Percentiles rank a stretch among this genome's conserved stretches.
These are phyloP conservation scores for Basidioascus undulatus DNA, from an alignment of 768 basidiomycete species.

Conservation along the genomic window DNA sequence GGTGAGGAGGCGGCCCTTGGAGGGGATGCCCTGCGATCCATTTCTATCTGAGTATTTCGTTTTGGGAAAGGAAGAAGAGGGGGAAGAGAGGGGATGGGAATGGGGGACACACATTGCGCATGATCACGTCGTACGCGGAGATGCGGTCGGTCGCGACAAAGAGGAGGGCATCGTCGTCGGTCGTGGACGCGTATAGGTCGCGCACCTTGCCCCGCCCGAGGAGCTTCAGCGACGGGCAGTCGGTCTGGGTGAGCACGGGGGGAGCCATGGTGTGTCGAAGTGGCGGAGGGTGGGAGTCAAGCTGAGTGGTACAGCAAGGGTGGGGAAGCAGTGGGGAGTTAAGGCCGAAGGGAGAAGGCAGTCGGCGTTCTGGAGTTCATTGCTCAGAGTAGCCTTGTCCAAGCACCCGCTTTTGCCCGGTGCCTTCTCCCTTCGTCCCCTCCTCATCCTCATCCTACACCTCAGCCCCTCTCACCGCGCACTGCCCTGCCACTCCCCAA, in stretches of 20 bases:
- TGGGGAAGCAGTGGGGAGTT: too few relatives aligned
- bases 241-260: conserved; percentile 12
- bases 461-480: too few relatives aligned
- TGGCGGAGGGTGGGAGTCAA: too few relatives aligned
- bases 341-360: too few relatives aligned
- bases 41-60: too few relatives aligned
- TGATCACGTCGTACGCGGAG: conserved; percentile 86
- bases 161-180: conserved; percentile 38
- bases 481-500: too few relatives aligned
- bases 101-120: conserved; percentile 49
- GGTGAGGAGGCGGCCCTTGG: conserved; percentile 75
- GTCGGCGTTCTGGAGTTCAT: too few relatives aligned
- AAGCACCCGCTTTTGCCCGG: too few relatives aligned
- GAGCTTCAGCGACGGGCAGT: conserved; percentile 29
- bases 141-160: conserved; percentile 92
- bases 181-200: conserved; percentile 59
- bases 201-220: conserved; percentile 85
- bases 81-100: background rate
- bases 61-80: background rate
- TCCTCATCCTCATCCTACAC: too few relatives aligned
- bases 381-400: too few relatives aligned
- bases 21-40: conserved; percentile 58
- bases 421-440: too few relatives aligned
- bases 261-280: background rate
- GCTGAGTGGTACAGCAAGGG: too few relatives aligned